Base-by-base conservation (phyloP, 208 protist species). In the Zelonia costaricensis region DNA sequence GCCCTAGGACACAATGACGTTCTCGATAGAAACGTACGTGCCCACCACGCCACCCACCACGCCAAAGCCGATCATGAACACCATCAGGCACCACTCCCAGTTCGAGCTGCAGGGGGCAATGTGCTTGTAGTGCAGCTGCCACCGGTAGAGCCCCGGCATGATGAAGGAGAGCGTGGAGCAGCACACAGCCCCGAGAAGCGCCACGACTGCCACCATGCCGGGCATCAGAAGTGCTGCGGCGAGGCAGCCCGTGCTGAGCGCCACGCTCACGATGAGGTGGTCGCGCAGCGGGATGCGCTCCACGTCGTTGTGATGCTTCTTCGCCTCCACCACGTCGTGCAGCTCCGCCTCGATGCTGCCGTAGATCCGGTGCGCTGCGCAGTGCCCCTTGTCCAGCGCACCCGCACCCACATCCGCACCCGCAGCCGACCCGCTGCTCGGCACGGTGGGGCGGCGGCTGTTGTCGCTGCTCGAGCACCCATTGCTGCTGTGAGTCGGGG, bases 141-240 rank as follows among this genome's bases (percentile, higher is more conserved):
- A 76, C 54, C 86, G 79, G 49, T 90, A 92, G 4, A 89, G 40
- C 13, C 78, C 86, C 20, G 86, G 86, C 30, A 76, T 70, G 15
- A 66, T 76, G 47, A 89, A 89, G 66, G 78, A 89, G 35, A 92
- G 56, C 18, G 70, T 82, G 30, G 71, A 76, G 66, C 74, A 83
- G 48, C 86, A 92, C 38, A 89, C 4, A 4, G 75, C 83, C 5
- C 86, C 86, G 0, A 92, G 66, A 8, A 89, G 62, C 3, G 86
- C 57, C 7, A 88, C 78, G 7, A 92, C 68, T 0, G 73, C 61
- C 12, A 86, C 82, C 18, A 92, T 80, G 8, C 81, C 74, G 1
- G 82, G 86, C 13, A 73, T 59, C 3, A 88, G 35, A 1, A 92
- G 57, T n/a, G 86, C 86, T 10, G 69, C 68, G 0, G 76, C 52